A percentile compares a stretch with the other conserved stretches of the same genome.
Evolutionary conservation across 1,284 basidiomycete genomes (phyloP).

Genomic region (Rhodotorula sp.): DNA sequence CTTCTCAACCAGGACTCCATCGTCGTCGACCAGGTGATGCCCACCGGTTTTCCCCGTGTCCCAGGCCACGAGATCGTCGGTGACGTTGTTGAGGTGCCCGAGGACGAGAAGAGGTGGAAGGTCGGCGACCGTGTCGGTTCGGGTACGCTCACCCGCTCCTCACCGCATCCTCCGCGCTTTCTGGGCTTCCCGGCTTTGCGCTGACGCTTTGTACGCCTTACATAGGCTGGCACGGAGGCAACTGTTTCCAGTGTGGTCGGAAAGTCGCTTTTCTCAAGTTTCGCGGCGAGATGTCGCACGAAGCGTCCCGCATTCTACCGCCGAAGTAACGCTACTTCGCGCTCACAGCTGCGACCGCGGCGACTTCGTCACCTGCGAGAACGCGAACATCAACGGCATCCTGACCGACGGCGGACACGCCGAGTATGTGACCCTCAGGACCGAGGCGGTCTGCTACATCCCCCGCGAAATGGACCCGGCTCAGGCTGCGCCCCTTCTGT

Average conservation of each 20-base stretch:
- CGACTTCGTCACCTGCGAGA: constrained; percentile 41
- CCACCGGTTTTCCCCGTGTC: constrained; percentile 13
- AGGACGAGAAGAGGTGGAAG: constrained; percentile 43
- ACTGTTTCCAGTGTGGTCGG: constrained; percentile 43
- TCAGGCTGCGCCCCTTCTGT: constrained; percentile 52
- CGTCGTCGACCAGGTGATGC: constrained; percentile 20
- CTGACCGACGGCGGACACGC: constrained; percentile 48
- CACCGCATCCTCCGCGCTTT: constrained; percentile 22
- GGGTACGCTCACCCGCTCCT: constrained; percentile 15
- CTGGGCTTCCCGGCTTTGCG: constrained; percentile 13
- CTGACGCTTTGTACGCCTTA: background rate
- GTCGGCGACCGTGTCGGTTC: constrained; percentile 45
- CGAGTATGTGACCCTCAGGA: constrained; percentile 49
- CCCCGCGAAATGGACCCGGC: constrained; percentile 49
- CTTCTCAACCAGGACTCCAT: constrained; percentile 4
- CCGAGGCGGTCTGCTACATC: constrained; percentile 48
- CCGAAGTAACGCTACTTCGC: too few relatives aligned
- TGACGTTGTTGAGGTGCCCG: constrained; percentile 24
- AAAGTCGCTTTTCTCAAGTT: too few relatives aligned
- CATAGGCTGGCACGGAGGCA: constrained; percentile 25
- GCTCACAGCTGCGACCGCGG: constrained; percentile 38
- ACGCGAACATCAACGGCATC: constrained; percentile 45
- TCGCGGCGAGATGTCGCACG: too few relatives aligned
- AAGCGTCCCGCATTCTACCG: too few relatives aligned
- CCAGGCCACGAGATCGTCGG: constrained; percentile 34